A percentile compares a stretch with the other conserved stretches of the same genome.
Conservation (phyloP, 139 green algal species). For the Chlorella sorokiniana region DNA sequence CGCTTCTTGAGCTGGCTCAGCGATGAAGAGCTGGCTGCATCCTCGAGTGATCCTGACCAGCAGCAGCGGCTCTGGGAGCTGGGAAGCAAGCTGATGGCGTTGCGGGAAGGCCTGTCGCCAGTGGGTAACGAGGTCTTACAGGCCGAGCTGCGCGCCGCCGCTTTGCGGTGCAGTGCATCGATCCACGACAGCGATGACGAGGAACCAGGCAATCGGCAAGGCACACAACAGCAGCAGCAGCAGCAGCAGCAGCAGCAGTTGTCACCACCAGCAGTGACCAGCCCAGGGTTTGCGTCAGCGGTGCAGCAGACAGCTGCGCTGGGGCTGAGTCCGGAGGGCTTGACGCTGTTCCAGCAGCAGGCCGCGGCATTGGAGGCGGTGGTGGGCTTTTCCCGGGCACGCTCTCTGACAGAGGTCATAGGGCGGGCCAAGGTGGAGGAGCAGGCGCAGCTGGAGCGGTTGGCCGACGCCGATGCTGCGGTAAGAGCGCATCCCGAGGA, state of each 20-base stretch:
- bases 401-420: slow-evolving; percentile 33
- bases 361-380: slow-evolving; percentile 44
- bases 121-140: slow-evolving; percentile 11
- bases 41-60: background rate
- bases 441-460: background rate
- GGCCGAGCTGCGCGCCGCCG: slow-evolving; percentile 12
- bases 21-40: slow-evolving; percentile 26
- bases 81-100: slow-evolving; percentile 37
- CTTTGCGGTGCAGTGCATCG: background rate
- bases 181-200: background rate
- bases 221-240: slow-evolving; percentile 8
- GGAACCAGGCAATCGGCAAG: background rate
- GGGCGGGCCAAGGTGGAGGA: slow-evolving; percentile 30
- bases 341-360: slow-evolving; percentile 48
- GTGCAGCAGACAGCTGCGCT: slow-evolving; percentile 19
- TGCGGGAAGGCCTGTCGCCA: slow-evolving; percentile 32
- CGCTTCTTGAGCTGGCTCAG: slow-evolving; percentile 30
- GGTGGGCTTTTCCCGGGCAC: slow-evolving; percentile 29
- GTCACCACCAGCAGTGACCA: background rate
- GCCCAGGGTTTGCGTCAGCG: background rate
- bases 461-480: slow-evolving; percentile 13
- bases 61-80: slow-evolving; percentile 40
- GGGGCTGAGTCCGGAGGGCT: slow-evolving; percentile 37
- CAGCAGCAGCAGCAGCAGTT: slow-evolving; percentile 26
- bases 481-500: background rate